Evolutionary conservation across 805 yeast genomes (phyloP).

Genomic region (Candida wancherniae): DNA sequence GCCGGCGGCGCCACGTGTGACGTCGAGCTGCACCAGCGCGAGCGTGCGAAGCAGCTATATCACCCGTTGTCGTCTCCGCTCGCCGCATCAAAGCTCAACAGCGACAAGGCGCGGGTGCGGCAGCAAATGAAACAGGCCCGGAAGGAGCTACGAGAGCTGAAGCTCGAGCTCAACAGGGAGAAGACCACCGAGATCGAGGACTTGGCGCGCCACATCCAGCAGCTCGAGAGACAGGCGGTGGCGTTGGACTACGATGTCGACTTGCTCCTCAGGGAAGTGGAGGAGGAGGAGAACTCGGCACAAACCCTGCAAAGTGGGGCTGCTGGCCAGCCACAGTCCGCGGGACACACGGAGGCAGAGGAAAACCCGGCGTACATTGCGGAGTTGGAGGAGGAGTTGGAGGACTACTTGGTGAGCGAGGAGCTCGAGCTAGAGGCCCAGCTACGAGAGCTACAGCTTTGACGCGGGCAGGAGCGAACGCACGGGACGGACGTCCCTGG

Average conservation of each 20-base stretch:
- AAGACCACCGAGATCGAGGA: conserved; percentile 10
- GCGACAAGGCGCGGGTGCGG: conserved; percentile 2
- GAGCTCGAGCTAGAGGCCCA: conserved; percentile 18
- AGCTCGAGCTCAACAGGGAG: conserved; percentile 11
- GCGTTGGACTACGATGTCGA: conserved; percentile 11
- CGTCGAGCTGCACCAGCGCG: conserved; percentile 9
- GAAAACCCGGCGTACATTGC: background rate
- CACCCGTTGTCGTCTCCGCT: conserved; percentile 17
- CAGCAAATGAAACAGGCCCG: conserved; percentile 10
- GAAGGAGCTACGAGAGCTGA: conserved; percentile 9
- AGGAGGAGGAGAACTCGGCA: background rate
- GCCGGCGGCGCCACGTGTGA: conserved; percentile 5
- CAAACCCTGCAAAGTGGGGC: too few relatives aligned
- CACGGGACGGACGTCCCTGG: background rate
- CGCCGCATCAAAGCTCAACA: conserved; percentile 1
- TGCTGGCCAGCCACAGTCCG: too few relatives aligned
- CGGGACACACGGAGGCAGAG: background rate
- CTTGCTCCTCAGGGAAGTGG: conserved; percentile 8
- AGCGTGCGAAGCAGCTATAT: conserved; percentile 9
- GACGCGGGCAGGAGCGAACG: background rate
- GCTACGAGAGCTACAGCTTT: conserved; percentile 11
- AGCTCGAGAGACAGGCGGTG: conserved; percentile 11
- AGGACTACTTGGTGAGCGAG: conserved; percentile 12
- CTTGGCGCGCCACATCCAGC: conserved; percentile 2
- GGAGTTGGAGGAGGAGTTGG: conserved; percentile 14